These are phyloP conservation scores for Penicillium coprophilum DNA, from an alignment of 495 filamentous ascomycete species.

Conservation along the genomic window DNA sequence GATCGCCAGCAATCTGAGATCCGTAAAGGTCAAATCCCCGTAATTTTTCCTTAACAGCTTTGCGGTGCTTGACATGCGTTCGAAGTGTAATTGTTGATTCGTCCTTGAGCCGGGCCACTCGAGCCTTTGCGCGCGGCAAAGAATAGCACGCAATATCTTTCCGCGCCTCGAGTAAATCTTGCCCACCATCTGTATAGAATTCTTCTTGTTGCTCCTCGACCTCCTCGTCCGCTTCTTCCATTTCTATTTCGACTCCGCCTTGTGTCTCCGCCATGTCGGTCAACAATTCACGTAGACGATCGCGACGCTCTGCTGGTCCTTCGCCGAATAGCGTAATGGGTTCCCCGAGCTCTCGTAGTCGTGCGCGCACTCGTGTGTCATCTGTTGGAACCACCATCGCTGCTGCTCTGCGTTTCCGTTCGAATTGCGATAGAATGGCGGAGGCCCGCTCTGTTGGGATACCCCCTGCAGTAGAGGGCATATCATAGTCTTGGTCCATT, in stretches of 20 bases:
- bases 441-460: slow-evolving; percentile 86
- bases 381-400: slow-evolving; percentile 94
- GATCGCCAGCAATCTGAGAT: slow-evolving; percentile 86
- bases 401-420: slow-evolving; percentile 82
- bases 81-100: slow-evolving; percentile 81
- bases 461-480: slow-evolving; percentile 68
- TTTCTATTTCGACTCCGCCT: slow-evolving; percentile 62
- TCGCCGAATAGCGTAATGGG: slow-evolving; percentile 96
- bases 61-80: slow-evolving; percentile 87
- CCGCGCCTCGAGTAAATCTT: slow-evolving; percentile 72
- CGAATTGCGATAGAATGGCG: slow-evolving; percentile 84
- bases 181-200: slow-evolving; percentile 84
- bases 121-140: slow-evolving; percentile 73
- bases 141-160: slow-evolving; percentile 83
- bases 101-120: slow-evolving; percentile 71
- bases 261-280: slow-evolving; percentile 66
- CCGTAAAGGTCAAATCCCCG: slow-evolving; percentile 84
- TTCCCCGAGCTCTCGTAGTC: slow-evolving; percentile 80
- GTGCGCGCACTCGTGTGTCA: slow-evolving; percentile 78
- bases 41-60: slow-evolving; percentile 80
- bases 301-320: slow-evolving; percentile 80
- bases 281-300: slow-evolving; percentile 80
- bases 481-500: slow-evolving; percentile 80
- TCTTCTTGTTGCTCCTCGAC: slow-evolving; percentile 85
- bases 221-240: slow-evolving; percentile 49